phyloP scores from a whole-genome alignment of 371 early-diverging fungal genomes.

The Lichtheimia hyalospora region DNA sequence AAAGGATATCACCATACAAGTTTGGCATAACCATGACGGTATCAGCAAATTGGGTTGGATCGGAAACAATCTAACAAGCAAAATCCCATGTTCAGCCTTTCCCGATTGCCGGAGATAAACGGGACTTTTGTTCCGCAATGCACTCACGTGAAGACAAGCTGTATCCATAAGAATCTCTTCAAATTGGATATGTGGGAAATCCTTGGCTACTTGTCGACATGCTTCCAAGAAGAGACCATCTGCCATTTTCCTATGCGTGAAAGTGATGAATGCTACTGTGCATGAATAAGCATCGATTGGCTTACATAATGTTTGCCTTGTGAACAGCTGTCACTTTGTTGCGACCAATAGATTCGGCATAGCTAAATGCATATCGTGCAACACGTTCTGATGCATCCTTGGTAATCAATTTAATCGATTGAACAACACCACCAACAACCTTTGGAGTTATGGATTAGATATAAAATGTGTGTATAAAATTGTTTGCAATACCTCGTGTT shows the following conservation, averaged over 20 bases:
- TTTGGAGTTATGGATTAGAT: conserved; percentile 11
- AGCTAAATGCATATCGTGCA: conserved; percentile 94
- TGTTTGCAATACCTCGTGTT: conserved; percentile 73
- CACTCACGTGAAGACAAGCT: conserved; percentile 79
- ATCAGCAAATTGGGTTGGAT: conserved; percentile 86
- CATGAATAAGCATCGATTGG: background rate
- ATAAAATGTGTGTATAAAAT: background rate
- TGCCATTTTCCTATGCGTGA: conserved; percentile 74
- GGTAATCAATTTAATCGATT: conserved; percentile 98
- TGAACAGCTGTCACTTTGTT: conserved; percentile 94
- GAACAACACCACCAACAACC: conserved; percentile 95
- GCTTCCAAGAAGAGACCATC: conserved; percentile 97
- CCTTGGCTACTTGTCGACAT: conserved; percentile 87
- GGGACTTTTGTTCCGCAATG: background rate
- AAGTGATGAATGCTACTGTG: background rate
- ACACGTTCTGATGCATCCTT: conserved; percentile 93
- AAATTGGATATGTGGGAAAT: conserved; percentile 92
- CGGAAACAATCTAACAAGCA: conserved; percentile 80
- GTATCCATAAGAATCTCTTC: conserved; percentile 92
- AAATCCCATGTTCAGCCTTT: too few species aligned
- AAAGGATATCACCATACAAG: conserved; percentile 98
- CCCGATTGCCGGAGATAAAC: background rate
- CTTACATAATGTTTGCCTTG: conserved; percentile 75
- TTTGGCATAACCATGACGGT: conserved; percentile 99
- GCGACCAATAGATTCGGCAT: conserved; percentile 89